Conservation (phyloP, 805 yeast species). For the Metschnikowia orientalis region DNA sequence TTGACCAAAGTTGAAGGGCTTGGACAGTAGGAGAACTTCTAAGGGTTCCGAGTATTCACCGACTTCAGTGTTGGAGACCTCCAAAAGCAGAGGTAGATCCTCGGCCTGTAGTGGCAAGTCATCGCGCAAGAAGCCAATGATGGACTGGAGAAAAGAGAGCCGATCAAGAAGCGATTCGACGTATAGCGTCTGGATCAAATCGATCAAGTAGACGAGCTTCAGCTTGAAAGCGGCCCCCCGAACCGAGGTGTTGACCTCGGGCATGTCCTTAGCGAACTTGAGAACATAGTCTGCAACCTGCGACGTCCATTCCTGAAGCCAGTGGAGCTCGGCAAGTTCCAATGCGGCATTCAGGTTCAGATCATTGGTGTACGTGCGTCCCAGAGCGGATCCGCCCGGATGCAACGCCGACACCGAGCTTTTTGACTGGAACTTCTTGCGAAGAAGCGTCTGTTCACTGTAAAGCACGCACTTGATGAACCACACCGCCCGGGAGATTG, state of each 20-base stretch:
- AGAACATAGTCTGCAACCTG: conserved; percentile 64
- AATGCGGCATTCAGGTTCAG: conserved; percentile 10
- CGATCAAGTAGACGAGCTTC: conserved; percentile 56
- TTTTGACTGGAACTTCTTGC: conserved; percentile 28
- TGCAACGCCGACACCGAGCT: conserved; percentile 2
- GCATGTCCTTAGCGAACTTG: conserved; percentile 43
- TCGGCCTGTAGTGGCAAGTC: conserved; percentile 29
- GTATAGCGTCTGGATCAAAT: conserved; percentile 61
- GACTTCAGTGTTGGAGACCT: conserved; percentile 14
- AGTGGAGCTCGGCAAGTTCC: conserved; percentile 45
- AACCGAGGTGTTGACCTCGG: conserved; percentile 22
- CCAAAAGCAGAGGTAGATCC: conserved; percentile 22
- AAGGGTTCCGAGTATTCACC: conserved; percentile 21
- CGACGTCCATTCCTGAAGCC: conserved; percentile 89
- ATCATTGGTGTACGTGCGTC: not conserved
- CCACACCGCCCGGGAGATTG: conserved; percentile 85
- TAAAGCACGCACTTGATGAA: conserved; percentile 81
- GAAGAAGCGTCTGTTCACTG: conserved; percentile 40
- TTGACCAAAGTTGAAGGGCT: conserved; percentile 32
- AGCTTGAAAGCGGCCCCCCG: conserved; percentile 40
- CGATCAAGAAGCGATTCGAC: conserved; percentile 64
- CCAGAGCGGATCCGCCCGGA: conserved; percentile 2
- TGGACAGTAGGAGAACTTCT: conserved; percentile 1
- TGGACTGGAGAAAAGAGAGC: conserved; percentile 57
- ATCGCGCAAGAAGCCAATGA: conserved; percentile 47